Evolutionary conservation across 352 stramenopile genomes (phyloP), one percentile per base, ranked within the genome.

Genomic region (Pythium periplocum): DNA sequence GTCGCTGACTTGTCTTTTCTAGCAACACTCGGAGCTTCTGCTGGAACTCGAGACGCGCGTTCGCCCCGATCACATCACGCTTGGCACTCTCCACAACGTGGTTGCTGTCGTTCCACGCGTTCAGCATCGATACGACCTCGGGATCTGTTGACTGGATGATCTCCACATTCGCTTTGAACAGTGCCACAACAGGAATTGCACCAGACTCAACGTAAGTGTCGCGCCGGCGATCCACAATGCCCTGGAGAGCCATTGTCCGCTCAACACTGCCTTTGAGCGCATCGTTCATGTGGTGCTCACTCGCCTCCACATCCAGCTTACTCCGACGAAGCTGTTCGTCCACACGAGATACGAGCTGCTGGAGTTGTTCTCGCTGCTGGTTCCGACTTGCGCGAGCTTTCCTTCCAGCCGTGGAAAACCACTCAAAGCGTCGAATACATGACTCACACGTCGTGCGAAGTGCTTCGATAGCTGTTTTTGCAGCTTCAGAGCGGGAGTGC

Each of bases 251-350:
- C 2, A 39, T 17, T 2, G 49, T 48, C 33, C 50, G 55, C 10
- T 46, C 32, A 3, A 41, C 12, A 10, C 51, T 44, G 17, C 45
- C 48, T n/a, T 39, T 39, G 38, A 51, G 53, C 31, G 51, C 55
- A 49, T 68, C 45, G 9, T 49, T 11, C 61, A 68, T 58, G 4
- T 68, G 55, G 2, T 53, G 34, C 42, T 68, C 61, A 6, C 41
- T 68, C 10, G 36, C 42, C 34, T 48, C 57, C 4, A 68, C 61
- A 30, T 56, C 44, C 9, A 32, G 37, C 3, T 44, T 48, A 12
- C 51, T 52, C 45, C 57, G 41, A 5, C 61, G 42, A 0, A 85
- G 48, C 4, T 62, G 70, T 30, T 61, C 45, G 1, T 57, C 39
- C 43, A 64, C 17, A 26, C 17, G 17, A 26, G 17, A 26, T 26